Evolutionary conservation across 2,329 filamentous ascomycete genomes (phyloP).

Genomic region (Cadophora luteo-olivacea): DNA sequence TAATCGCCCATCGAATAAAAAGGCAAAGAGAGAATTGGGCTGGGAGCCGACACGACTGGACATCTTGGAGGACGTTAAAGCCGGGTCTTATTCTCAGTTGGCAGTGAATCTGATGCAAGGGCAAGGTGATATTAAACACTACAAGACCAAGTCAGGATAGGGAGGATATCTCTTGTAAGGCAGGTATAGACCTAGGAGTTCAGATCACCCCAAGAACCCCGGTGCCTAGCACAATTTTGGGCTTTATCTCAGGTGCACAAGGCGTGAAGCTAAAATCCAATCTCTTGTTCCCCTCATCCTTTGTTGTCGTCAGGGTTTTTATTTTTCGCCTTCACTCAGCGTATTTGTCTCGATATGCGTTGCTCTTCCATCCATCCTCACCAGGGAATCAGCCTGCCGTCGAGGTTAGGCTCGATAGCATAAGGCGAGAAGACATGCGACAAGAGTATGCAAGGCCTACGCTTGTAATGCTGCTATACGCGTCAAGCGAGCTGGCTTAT

Average conservation of each 20-base stretch:
- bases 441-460: conserved; percentile 39
- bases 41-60: conserved; percentile 23
- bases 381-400: conserved; percentile 55
- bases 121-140: not conserved
- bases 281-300: conserved; percentile 50
- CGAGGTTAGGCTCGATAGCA: conserved; percentile 39
- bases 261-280: conserved; percentile 34
- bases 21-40: conserved; percentile 22
- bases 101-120: conserved; percentile 10
- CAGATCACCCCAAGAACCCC: too few relatives aligned
- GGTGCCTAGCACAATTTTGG: too few relatives aligned
- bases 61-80: conserved; percentile 22
- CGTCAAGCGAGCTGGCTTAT: not conserved
- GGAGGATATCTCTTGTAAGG: not conserved
- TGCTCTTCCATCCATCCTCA: conserved; percentile 51
- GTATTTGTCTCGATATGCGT: conserved; percentile 51
- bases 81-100: conserved; percentile 24
- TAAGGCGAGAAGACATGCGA: conserved; percentile 36
- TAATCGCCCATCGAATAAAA: conserved; percentile 17
- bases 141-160: not conserved
- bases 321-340: conserved; percentile 53
- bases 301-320: conserved; percentile 52
- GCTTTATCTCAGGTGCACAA: too few relatives aligned
- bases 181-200: too few relatives aligned
- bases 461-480: not conserved